phyloP scores from a whole-genome alignment of 495 filamentous ascomycete genomes.

The Staphylotrichum tortipilum region DNA sequence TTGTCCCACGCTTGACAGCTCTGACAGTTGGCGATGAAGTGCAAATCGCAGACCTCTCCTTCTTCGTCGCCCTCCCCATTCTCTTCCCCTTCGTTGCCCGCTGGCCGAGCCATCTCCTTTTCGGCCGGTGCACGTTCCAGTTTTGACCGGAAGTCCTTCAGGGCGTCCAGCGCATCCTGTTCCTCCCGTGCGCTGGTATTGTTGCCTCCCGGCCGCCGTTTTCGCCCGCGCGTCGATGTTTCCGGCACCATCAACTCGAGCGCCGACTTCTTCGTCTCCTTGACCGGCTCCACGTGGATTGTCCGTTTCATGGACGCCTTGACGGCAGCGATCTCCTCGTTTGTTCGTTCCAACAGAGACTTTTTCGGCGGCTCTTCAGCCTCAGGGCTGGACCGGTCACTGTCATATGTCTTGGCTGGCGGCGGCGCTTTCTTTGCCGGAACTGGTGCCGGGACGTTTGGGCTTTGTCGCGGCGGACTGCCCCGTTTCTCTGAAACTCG shows the following conservation, averaged over 20 bases:
- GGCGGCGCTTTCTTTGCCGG: conserved; percentile 17
- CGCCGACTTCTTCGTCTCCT: conserved; percentile 55
- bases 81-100: conserved; percentile 16
- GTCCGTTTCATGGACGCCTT: conserved; percentile 89
- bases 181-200: conserved; percentile 42
- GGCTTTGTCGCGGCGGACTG: conserved; percentile 19
- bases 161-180: conserved; percentile 51
- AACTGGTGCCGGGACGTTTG: conserved; percentile 13
- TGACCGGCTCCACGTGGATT: conserved; percentile 47
- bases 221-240: conserved; percentile 71
- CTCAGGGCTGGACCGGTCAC: conserved; percentile 1
- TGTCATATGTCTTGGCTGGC: neutral
- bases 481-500: conserved; percentile 11
- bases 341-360: conserved; percentile 53
- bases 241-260: conserved; percentile 78
- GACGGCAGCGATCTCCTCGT: conserved; percentile 82
- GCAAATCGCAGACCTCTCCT: conserved; percentile 64
- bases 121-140: conserved; percentile 53
- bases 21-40: conserved; percentile 89
- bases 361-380: conserved; percentile 30
- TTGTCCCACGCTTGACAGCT: conserved; percentile 77
- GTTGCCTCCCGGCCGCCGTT: conserved; percentile 52
- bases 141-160: conserved; percentile 71
- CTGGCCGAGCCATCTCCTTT: conserved; percentile 29
- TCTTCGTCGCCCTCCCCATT: conserved; percentile 26